Evolutionary conservation across 2,329 filamentous ascomycete genomes (phyloP).

Genomic region (Zymoseptoria crescenta): DNA sequence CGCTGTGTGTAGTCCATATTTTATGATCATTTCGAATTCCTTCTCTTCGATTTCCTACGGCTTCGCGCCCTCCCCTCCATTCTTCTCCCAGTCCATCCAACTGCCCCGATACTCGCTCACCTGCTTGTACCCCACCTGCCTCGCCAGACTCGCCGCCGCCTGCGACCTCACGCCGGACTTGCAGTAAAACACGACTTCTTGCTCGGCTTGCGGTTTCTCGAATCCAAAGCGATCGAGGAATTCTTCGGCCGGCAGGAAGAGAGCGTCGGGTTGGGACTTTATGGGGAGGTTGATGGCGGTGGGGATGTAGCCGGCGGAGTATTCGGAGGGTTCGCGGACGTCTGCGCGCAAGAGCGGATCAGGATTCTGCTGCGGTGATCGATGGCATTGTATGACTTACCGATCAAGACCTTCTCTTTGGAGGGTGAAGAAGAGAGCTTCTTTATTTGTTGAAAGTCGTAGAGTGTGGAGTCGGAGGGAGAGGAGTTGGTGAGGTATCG

Average conservation of each 20-base stretch:
- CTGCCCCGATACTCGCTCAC: slow-evolving; percentile 67
- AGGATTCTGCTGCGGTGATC: neutral
- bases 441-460: slow-evolving; percentile 36
- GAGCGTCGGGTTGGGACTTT: slow-evolving; percentile 65
- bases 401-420: slow-evolving; percentile 24
- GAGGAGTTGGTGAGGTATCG: slow-evolving; percentile 32
- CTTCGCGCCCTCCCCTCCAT: slow-evolving; percentile 52
- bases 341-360: slow-evolving; percentile 35
- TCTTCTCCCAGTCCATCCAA: slow-evolving; percentile 74
- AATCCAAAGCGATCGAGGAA: slow-evolving; percentile 80
- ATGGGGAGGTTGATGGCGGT: slow-evolving; percentile 77
- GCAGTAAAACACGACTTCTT: slow-evolving; percentile 75
- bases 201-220: slow-evolving; percentile 52
- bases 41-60: slow-evolving; percentile 3
- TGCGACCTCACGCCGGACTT: slow-evolving; percentile 79
- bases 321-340: slow-evolving; percentile 65
- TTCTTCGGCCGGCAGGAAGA: slow-evolving; percentile 67
- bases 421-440: slow-evolving; percentile 29
- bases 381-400: slow-evolving; percentile 6
- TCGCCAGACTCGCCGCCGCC: slow-evolving; percentile 69
- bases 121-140: slow-evolving; percentile 64
- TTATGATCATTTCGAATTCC: too few relatives aligned
- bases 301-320: slow-evolving; percentile 63
- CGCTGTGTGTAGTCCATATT: too few relatives aligned
- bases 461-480: slow-evolving; percentile 28